phyloP scores from a whole-genome alignment of 2,329 filamentous ascomycete genomes.

The Penicillium sp. region DNA sequence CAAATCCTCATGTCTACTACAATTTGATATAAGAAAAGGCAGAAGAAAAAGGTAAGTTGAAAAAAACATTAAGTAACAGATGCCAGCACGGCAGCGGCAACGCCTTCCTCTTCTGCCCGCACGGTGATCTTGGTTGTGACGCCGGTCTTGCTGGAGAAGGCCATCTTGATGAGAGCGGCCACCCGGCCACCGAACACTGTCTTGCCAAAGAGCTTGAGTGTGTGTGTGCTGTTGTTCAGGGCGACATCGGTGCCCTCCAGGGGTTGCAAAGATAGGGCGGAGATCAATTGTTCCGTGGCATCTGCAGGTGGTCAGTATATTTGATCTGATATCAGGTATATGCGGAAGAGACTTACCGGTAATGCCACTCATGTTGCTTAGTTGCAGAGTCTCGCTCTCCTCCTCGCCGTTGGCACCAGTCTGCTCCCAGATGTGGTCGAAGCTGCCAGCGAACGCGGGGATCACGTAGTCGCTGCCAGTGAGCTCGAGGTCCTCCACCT shows the following conservation, averaged over 20 bases:
- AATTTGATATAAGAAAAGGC: slow-evolving; percentile 21
- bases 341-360: slow-evolving; percentile 58
- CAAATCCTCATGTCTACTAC: slow-evolving; percentile 21
- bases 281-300: slow-evolving; percentile 84
- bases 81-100: slow-evolving; percentile 77
- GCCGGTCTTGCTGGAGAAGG: slow-evolving; percentile 83
- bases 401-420: slow-evolving; percentile 84
- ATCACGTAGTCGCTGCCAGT: slow-evolving; percentile 89
- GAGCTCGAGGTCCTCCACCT: slow-evolving; percentile 89
- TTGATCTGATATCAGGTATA: slow-evolving; percentile 16
- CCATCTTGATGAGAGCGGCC: slow-evolving; percentile 84
- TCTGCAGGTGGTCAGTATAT: slow-evolving; percentile 52
- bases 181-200: slow-evolving; percentile 86
- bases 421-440: slow-evolving; percentile 93
- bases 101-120: slow-evolving; percentile 85
- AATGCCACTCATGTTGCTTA: slow-evolving; percentile 86
- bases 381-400: slow-evolving; percentile 82
- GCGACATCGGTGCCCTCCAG: slow-evolving; percentile 91
- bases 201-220: slow-evolving; percentile 93
- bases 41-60: slow-evolving; percentile 16
- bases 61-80: slow-evolving; percentile 64
- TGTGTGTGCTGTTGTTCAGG: slow-evolving; percentile 82
- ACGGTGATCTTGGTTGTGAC: slow-evolving; percentile 95
- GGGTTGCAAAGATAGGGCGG: slow-evolving; percentile 82
- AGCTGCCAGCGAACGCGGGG: slow-evolving; percentile 89